phyloP scores from a whole-genome alignment of 1,139 yeast species.

The Magnusiomyces fungicola region DNA sequence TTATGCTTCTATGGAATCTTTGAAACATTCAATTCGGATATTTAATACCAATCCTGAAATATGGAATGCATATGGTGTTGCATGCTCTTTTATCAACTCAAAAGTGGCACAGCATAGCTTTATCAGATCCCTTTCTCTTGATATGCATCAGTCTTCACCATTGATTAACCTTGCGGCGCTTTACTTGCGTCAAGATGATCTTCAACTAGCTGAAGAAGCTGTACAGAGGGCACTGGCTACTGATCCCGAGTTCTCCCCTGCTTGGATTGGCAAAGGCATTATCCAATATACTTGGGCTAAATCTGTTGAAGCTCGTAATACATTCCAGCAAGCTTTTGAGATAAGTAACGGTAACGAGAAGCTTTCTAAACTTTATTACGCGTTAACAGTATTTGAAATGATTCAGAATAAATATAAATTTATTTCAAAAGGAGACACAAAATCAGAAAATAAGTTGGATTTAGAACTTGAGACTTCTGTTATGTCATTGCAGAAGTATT shows the following conservation, averaged over 20 bases:
- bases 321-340: slow-evolving; percentile 71
- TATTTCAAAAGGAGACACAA: background rate
- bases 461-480: slow-evolving; percentile 41
- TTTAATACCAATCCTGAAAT: slow-evolving; percentile 64
- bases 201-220: slow-evolving; percentile 65
- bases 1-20: slow-evolving; percentile 45
- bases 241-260: slow-evolving; percentile 66
- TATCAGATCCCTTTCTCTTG: slow-evolving; percentile 68
- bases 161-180: slow-evolving; percentile 84
- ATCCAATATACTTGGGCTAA: slow-evolving; percentile 57
- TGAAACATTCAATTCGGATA: slow-evolving; percentile 61
- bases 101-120: slow-evolving; percentile 87
- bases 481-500: slow-evolving; percentile 64
- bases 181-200: slow-evolving; percentile 62
- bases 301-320: slow-evolving; percentile 40
- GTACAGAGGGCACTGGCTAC: slow-evolving; percentile 69
- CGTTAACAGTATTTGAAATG: slow-evolving; percentile 44
- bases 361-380: slow-evolving; percentile 67
- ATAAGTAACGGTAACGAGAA: slow-evolving; percentile 68
- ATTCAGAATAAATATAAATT: slow-evolving; percentile 11
- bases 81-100: slow-evolving; percentile 53
- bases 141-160: slow-evolving; percentile 56
- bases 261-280: slow-evolving; percentile 88
- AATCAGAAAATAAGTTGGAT: background rate
- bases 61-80: slow-evolving; percentile 82